phyloP scores from a whole-genome alignment of 2,329 filamentous ascomycete genomes.

The Ascochyta fabae region DNA sequence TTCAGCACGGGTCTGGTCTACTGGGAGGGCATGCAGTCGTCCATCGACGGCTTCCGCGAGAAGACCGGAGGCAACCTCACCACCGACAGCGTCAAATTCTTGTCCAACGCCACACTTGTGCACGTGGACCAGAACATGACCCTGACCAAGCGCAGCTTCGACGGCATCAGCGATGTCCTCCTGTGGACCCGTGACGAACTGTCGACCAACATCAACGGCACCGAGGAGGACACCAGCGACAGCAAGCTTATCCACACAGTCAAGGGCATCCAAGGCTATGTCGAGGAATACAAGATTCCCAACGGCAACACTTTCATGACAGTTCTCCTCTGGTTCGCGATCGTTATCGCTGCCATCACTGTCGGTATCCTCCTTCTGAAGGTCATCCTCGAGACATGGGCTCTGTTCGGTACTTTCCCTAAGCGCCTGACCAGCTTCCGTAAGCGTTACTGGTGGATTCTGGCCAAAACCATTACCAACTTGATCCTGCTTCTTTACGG shows the following conservation, averaged over 20 bases:
- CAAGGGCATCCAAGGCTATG: conserved; percentile 79
- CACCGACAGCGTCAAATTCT: conserved; percentile 73
- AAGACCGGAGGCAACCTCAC: conserved; percentile 87
- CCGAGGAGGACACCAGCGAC: conserved; percentile 48
- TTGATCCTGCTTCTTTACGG: conserved; percentile 92
- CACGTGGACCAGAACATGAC: conserved; percentile 67
- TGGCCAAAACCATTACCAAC: conserved; percentile 86
- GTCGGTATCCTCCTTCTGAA: conserved; percentile 90
- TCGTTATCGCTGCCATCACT: conserved; percentile 81
- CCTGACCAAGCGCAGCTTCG: conserved; percentile 59
- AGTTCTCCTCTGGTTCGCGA: conserved; percentile 84
- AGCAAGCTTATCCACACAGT: conserved; percentile 64
- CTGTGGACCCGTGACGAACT: conserved; percentile 62
- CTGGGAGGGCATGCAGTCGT: conserved; percentile 78
- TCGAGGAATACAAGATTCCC: conserved; percentile 84
- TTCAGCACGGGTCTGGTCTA: conserved; percentile 87
- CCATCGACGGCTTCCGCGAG: conserved; percentile 83
- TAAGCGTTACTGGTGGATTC: conserved; percentile 93
- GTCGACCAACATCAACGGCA: conserved; percentile 40
- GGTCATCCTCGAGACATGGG: conserved; percentile 88
- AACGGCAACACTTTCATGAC: conserved; percentile 96
- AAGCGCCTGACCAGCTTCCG: conserved; percentile 81
- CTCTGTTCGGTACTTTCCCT: conserved; percentile 86
- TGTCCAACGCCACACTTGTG: conserved; percentile 78
- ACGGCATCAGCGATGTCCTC: conserved; percentile 50